Base-by-base conservation (phyloP, 306 rosid species). In the Boehmeria nivea region DNA sequence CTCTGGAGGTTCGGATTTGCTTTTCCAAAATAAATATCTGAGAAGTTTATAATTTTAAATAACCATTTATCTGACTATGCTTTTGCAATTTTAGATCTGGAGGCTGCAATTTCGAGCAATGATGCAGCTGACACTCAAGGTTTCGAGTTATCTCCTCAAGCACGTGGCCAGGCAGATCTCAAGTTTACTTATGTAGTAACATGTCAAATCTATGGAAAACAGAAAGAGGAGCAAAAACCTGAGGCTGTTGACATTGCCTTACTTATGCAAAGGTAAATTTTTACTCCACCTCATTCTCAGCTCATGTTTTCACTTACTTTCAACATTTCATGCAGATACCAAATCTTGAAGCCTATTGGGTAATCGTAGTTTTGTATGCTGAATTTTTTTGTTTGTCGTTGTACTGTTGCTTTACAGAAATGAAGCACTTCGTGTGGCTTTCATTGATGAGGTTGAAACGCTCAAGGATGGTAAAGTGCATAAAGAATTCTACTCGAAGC, bases 341-440 rank as follows among this genome's bases (percentile, higher is more conserved):
- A 46, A 16, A 46, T 4, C 17, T 19, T 33, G 14, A 19, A 9
- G 6, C 61, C 27, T 38, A n/a, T 40, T 17, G 15, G 1, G 17
- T 23, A 34, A 16, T 31, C 13, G 15, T 54, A 33, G 17, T 20
- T 54, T 34, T 20, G n/a, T 21, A 51, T 54, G 43, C 43, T 20
- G 11, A 44, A 52, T 20, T 16, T 23, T 46, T 67, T 59, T 71
- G 36, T 48, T 31, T 18, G 20, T 18, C 6, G 15, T 36, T 57
- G 60, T 52, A 9, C 34, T 9, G 49, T 31, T 64, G 8, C 50
- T 57, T 22, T 61, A 49, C 49, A 90, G 98, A 70, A 82, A 90
- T 76, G 98, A 90, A 81, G 96, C 96, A 66, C 89, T 91, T 50
- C 96, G 98, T 31, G 89, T 91, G 1, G 98, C 98, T 44, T 91